Evolutionary conservation across 2,329 filamentous ascomycete species (phyloP).

Genomic region (Colletotrichum sp.): DNA sequence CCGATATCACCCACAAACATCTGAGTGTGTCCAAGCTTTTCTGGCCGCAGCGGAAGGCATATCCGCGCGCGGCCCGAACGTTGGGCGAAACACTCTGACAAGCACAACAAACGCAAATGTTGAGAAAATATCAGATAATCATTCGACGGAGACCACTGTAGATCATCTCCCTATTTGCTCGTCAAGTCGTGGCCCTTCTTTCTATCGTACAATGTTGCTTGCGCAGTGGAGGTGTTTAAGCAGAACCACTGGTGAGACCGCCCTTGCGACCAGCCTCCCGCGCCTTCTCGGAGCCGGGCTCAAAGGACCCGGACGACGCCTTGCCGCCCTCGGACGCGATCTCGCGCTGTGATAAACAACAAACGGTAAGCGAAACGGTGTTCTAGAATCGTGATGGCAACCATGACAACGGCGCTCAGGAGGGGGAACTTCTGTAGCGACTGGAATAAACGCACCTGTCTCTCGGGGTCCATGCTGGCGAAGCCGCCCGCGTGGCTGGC

Average conservation of each 20-base stretch:
- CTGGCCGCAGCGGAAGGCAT: not conserved
- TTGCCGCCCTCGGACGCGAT: slow-evolving; percentile 62
- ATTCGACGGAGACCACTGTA: not conserved
- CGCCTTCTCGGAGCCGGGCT: slow-evolving; percentile 56
- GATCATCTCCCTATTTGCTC: not conserved
- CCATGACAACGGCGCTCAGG: not conserved
- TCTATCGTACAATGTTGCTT: not conserved
- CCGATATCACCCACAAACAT: not conserved
- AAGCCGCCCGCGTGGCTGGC: slow-evolving; percentile 42
- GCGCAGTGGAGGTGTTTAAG: not conserved
- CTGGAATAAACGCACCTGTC: slow-evolving; percentile 38
- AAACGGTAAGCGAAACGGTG: not conserved
- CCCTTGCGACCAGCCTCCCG: slow-evolving; percentile 61
- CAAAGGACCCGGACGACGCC: slow-evolving; percentile 58
- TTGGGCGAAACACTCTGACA: not conserved
- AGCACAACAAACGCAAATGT: not conserved
- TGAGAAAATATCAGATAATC: not conserved
- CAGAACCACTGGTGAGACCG: slow-evolving; percentile 30
- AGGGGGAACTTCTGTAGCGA: slow-evolving; percentile 24
- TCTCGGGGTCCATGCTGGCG: slow-evolving; percentile 45
- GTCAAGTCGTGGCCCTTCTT: not conserved
- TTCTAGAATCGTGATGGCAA: rapidly evolving
- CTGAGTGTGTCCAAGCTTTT: not conserved
- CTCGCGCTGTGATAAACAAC: slow-evolving; percentile 41
- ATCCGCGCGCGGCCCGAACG: not conserved